Percentiles rank a stretch among this genome's conserved stretches.
Conservation (phyloP, 73 alveolate genomes). For the Effrenium voratum region DNA sequence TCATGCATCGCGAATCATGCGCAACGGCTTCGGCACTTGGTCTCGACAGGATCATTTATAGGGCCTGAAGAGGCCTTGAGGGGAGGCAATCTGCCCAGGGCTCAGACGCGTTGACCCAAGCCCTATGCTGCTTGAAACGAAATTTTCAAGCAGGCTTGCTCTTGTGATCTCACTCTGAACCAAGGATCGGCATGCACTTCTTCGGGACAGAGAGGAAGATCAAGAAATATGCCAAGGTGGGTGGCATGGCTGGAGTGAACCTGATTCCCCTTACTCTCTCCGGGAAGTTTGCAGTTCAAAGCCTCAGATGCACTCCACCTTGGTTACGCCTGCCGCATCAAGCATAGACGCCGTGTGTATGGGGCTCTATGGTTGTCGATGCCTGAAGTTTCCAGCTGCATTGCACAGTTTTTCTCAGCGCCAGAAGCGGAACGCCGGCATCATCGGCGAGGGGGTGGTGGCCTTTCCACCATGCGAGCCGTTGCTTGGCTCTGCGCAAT, state of each 20-base stretch:
- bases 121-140: too few relatives aligned
- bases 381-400: background rate
- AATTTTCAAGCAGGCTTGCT: too few relatives aligned
- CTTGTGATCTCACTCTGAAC: too few relatives aligned
- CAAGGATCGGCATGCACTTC: slow-evolving; percentile 36
- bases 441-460: slow-evolving; percentile 61
- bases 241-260: background rate
- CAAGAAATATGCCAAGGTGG: slow-evolving; percentile 64
- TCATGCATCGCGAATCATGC: background rate
- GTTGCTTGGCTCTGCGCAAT: too few relatives aligned
- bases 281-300: background rate
- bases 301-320: too few relatives aligned
- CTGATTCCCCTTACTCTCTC: background rate
- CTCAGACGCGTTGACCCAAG: too few relatives aligned
- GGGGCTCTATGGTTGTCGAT: background rate
- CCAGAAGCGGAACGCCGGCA: slow-evolving; percentile 60
- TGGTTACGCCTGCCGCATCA: too few relatives aligned
- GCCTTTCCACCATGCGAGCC: slow-evolving; percentile 71
- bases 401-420: too few relatives aligned
- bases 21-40: background rate
- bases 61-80: background rate
- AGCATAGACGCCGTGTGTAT: background rate
- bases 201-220: slow-evolving; percentile 64
- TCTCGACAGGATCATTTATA: background rate
- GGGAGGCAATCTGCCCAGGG: too few relatives aligned